phyloP scores from a whole-genome alignment of 805 yeast genomes.

The Suhomyces prunicola region DNA sequence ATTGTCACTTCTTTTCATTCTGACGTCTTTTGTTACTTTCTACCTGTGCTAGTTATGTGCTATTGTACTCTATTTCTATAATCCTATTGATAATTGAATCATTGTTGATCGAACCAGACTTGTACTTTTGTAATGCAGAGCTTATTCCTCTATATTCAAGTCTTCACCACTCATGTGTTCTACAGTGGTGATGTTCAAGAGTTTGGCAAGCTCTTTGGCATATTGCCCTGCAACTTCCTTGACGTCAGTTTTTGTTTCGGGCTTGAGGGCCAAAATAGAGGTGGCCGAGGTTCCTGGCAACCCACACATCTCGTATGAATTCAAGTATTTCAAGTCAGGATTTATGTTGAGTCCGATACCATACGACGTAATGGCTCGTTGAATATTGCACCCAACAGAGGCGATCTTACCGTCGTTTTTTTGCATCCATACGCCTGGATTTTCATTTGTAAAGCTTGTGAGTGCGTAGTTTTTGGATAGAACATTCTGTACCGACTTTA shows the following conservation, averaged over 20 bases:
- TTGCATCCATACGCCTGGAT: slow-evolving; percentile 87
- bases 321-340: slow-evolving; percentile 71
- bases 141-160: slow-evolving; percentile 8
- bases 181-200: slow-evolving; percentile 29
- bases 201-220: slow-evolving; percentile 36
- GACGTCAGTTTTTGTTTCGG: slow-evolving; percentile 8
- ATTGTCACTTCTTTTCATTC: neutral
- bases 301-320: slow-evolving; percentile 82
- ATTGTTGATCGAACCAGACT: neutral
- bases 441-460: slow-evolving; percentile 50
- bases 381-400: slow-evolving; percentile 84
- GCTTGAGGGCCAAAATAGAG: slow-evolving; percentile 21
- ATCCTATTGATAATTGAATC: neutral
- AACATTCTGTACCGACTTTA: slow-evolving; percentile 51
- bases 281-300: slow-evolving; percentile 51
- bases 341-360: slow-evolving; percentile 80
- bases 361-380: slow-evolving; percentile 81
- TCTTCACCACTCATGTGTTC: slow-evolving; percentile 37
- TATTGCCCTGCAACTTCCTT: slow-evolving; percentile 30
- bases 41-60: neutral
- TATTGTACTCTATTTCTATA: slow-evolving; percentile 1
- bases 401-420: slow-evolving; percentile 62
- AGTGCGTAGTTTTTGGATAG: slow-evolving; percentile 40
- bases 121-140: neutral
- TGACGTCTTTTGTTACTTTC: neutral